Evolutionary conservation across 2,329 filamentous ascomycete genomes (phyloP).

Genomic region (Cordyceps sp.): DNA sequence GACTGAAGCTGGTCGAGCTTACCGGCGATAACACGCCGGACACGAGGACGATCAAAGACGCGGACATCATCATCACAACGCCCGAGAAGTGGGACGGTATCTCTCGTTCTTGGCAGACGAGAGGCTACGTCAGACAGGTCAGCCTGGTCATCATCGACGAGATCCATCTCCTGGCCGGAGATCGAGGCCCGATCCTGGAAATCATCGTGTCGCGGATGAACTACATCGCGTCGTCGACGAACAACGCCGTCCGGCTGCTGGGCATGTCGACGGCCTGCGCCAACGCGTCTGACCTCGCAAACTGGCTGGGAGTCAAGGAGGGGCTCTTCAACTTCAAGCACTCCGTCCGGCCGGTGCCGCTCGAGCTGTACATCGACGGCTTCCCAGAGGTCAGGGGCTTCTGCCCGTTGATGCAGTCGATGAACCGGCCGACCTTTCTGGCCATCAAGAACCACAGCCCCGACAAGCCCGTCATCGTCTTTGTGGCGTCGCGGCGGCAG

Average conservation of each 20-base stretch:
- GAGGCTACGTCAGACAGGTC: conserved; percentile 89
- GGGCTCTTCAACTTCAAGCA: conserved; percentile 95
- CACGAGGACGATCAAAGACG: conserved; percentile 84
- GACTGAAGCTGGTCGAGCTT: conserved; percentile 81
- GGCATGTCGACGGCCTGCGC: conserved; percentile 99
- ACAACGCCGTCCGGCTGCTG: conserved; percentile 72
- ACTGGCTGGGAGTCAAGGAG: conserved; percentile 94
- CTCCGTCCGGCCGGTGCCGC: conserved; percentile 84
- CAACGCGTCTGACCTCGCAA: conserved; percentile 83
- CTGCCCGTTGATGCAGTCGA: conserved; percentile 95
- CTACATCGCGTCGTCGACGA: conserved; percentile 89
- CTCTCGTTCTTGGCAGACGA: conserved; percentile 94
- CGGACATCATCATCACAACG: conserved; percentile 95
- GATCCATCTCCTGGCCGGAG: conserved; percentile 91
- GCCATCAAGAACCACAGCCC: conserved; percentile 95
- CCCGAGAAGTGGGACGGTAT: conserved; percentile 99
- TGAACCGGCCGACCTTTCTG: conserved; percentile 94
- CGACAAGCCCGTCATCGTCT: conserved; percentile 93
- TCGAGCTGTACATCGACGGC: conserved; percentile 94
- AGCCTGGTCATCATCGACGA: conserved; percentile 96
- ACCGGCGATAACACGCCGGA: conserved; percentile 97
- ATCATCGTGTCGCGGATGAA: conserved; percentile 96
- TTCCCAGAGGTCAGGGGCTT: conserved; percentile 93
- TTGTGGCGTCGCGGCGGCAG: conserved; percentile 88
- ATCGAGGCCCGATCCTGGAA: conserved; percentile 91